phyloP scores from a whole-genome alignment of 805 yeast species.

The Candida qinlingensis region DNA sequence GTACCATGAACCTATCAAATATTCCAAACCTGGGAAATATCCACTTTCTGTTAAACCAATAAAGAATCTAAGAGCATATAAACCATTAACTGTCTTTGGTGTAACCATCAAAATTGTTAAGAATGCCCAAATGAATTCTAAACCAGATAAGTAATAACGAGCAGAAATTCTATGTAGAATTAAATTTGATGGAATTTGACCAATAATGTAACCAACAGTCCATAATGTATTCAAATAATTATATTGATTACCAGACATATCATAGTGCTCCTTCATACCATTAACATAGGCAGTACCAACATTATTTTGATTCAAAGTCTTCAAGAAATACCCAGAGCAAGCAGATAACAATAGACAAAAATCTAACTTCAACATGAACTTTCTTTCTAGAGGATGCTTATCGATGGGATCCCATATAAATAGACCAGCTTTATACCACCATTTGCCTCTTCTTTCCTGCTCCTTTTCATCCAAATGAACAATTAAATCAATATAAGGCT shows the following conservation, averaged over 20 bases:
- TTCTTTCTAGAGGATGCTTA: conserved; percentile 27
- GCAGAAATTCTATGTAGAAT: conserved; percentile 37
- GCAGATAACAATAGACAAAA: conserved; percentile 35
- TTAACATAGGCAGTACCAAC: conserved; percentile 41
- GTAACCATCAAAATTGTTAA: conserved; percentile 31
- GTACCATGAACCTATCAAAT: conserved; percentile 35
- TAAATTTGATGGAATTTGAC: conserved; percentile 41
- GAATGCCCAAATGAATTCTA: conserved; percentile 40
- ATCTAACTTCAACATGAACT: conserved; percentile 30
- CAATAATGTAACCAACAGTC: conserved; percentile 46
- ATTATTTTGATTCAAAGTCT: conserved; percentile 37
- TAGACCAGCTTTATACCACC: conserved; percentile 11
- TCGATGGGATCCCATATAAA: conserved; percentile 11
- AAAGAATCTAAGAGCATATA: conserved; percentile 30
- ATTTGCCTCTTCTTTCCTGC: conserved; percentile 8
- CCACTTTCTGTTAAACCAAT: conserved; percentile 41
- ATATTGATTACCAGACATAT: conserved; percentile 37
- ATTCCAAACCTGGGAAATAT: conserved; percentile 42
- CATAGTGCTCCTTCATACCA: conserved; percentile 40
- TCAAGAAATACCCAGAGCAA: conserved; percentile 41
- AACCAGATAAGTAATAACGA: conserved; percentile 36
- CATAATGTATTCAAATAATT: conserved; percentile 40
- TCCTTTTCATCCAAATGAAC: conserved; percentile 5
- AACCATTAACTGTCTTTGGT: conserved; percentile 19
- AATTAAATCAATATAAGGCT: conserved; percentile 13